Base-by-base conservation (phyloP, 2,329 filamentous ascomycete species). In the Cladosporium sp. region DNA sequence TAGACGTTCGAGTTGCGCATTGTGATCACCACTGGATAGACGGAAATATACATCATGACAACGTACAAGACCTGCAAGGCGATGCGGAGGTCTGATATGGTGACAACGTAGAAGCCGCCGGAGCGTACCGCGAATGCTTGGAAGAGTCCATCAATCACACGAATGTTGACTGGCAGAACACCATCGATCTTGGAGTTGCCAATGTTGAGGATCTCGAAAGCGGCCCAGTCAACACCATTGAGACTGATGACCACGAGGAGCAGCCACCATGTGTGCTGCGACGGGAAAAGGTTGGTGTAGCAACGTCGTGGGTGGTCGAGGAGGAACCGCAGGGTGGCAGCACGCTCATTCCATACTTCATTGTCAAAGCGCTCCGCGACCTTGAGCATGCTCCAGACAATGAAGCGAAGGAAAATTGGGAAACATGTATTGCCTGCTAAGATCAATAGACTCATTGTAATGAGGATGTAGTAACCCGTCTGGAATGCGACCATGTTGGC, bases 11-110 rank as follows among this genome's bases (percentile, higher is more conserved):
- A 80, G 54, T 81, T 79, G 42, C 83, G 79, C 70, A 86, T 83
- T 17, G 77, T 82, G 53, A 86, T 83, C 13, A 82, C 82, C 32
- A 85, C 80, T 0, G 84, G 83, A 58, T 83, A 84, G 3, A 82
- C 78, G 4, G 80, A 79, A 47, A 86, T 84, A 68, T 85, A 86
- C 83, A 87, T 86, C 83, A 86, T 86, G 44, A 83, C 76, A 0
- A 86, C 73, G 58, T 84, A 80, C 34, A 83, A 77, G 35, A 85
- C 77, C 58, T 84, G 83, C 0, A 84, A 76, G 2, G 76, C 78
- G 4, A 83, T 80, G 36, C 78, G 81, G 2, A 84, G 73, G 1
- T 66, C 68, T 3, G 79, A 68, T 12, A 71, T 70, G 17, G 73
- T 68, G 32, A 84, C 74, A 44, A 83, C 65, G 71, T 81, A 71